phyloP scores from a whole-genome alignment of 202 grass and related monocot genomes.

The Schoenoplectus triqueter region DNA sequence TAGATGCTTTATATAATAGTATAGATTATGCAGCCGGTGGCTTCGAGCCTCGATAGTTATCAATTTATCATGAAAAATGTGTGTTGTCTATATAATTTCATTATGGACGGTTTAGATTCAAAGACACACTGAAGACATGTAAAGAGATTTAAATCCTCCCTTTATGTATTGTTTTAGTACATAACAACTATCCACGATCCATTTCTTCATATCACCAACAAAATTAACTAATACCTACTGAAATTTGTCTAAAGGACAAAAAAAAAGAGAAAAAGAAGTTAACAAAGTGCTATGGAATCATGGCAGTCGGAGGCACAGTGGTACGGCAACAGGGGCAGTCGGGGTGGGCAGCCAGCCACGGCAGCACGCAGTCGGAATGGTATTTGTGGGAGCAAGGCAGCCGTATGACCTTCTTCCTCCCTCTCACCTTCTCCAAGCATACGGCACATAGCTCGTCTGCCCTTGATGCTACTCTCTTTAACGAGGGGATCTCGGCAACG shows the following conservation, averaged over 20 bases:
- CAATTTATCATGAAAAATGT: too few species aligned
- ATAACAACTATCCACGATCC: background rate
- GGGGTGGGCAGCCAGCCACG: conserved; percentile 58
- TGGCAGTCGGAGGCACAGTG: conserved; percentile 39
- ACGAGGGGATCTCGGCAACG: background rate
- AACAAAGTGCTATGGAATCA: background rate
- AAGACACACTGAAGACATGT: background rate
- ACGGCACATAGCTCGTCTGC: conserved; percentile 56
- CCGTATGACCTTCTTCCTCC: conserved; percentile 44
- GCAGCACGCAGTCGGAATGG: conserved; percentile 71
- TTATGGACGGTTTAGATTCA: background rate
- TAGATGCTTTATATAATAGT: too few species aligned
- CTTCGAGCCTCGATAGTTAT: too few species aligned
- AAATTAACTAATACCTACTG: conserved; percentile 1
- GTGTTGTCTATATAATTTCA: background rate
- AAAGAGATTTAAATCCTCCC: background rate
- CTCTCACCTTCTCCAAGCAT: conserved; percentile 57
- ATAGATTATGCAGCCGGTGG: too few species aligned
- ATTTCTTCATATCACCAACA: background rate
- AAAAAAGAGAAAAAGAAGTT: background rate
- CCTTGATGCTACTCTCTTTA: conserved; percentile 39
- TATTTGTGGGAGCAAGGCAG: conserved; percentile 78
- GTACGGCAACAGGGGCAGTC: conserved; percentile 70
- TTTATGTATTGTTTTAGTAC: background rate
- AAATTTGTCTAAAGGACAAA: background rate